These are phyloP conservation scores for Quercus bicolor DNA, from an alignment of 306 rosid genomes.

Conservation along the genomic window DNA sequence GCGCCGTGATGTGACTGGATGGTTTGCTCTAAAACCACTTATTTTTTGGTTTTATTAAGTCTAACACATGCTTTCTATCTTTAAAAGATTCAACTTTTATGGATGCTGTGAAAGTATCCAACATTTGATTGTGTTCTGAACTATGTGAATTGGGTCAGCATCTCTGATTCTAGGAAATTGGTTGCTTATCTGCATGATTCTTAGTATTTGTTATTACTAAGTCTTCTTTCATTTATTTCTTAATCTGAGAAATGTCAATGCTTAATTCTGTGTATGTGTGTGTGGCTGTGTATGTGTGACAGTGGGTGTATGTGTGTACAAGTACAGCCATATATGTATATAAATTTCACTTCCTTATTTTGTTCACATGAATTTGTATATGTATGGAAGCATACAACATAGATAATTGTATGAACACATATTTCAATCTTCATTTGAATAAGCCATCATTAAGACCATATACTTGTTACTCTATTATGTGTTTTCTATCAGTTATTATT, in stretches of 20 bases:
- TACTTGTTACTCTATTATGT: background rate
- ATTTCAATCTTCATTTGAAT: background rate
- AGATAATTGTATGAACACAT: background rate
- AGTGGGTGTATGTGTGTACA: background rate
- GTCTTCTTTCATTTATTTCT: too few species aligned
- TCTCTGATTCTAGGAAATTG: background rate
- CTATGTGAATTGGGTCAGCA: background rate
- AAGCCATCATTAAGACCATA: background rate
- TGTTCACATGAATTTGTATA: background rate
- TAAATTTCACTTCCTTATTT: background rate
- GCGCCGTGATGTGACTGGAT: slow-evolving; percentile 62
- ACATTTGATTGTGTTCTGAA: background rate
- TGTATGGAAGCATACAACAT: background rate
- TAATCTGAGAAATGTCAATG: too few species aligned
- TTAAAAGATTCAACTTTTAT: background rate
- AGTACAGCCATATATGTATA: background rate
- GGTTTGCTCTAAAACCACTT: slow-evolving; percentile 49
- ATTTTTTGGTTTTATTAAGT: background rate
- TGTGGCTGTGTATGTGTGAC: background rate
- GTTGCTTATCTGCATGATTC: background rate
- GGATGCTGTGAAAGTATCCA: background rate
- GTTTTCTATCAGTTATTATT: background rate
- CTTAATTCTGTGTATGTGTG: too few species aligned
- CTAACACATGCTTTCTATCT: background rate
- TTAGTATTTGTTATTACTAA: background rate